Conservation (phyloP, 2,329 filamentous ascomycete species). For the Pestalotiopsis sp. region DNA sequence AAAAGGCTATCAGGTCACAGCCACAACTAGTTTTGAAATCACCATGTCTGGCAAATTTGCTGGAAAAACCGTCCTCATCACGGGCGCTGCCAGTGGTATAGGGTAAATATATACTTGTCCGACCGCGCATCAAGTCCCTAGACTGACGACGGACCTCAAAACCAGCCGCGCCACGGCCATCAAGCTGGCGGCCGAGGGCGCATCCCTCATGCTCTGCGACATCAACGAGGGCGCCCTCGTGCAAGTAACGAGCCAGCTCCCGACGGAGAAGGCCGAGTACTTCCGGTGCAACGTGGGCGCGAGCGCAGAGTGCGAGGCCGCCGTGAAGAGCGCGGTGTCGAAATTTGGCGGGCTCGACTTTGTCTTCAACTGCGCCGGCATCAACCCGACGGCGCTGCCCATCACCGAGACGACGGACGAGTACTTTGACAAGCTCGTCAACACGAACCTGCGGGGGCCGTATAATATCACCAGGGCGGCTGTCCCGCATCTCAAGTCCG, state of each 20-base stretch:
- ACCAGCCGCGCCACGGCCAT: constrained; percentile 25
- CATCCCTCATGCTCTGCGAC: constrained; percentile 29
- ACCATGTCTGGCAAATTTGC: constrained; percentile 4
- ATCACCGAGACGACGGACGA: constrained; percentile 44
- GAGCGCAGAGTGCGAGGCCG: constrained; percentile 18
- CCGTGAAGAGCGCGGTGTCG: neutral
- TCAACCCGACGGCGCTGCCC: constrained; percentile 47
- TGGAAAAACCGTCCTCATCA: constrained; percentile 13
- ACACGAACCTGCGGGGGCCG: constrained; percentile 46
- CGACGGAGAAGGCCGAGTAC: neutral
- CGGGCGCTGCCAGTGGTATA: constrained; percentile 19
- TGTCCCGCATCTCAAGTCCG: constrained; percentile 37
- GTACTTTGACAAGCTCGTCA: constrained; percentile 49
- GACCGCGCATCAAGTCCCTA: neutral
- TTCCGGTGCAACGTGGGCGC: constrained; percentile 21
- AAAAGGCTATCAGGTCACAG: neutral
- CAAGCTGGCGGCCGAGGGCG: constrained; percentile 28
- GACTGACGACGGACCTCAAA: neutral
- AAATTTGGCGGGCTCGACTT: constrained; percentile 33
- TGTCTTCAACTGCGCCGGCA: constrained; percentile 45
- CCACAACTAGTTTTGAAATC: neutral
- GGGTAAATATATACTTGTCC: constrained; percentile 9
- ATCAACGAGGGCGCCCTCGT: constrained; percentile 25
- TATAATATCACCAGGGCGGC: constrained; percentile 46
- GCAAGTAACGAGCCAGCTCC: constrained; percentile 1